Evolutionary conservation across 805 yeast species (phyloP).

Genomic region (Schwanniomyces occidentalis): DNA sequence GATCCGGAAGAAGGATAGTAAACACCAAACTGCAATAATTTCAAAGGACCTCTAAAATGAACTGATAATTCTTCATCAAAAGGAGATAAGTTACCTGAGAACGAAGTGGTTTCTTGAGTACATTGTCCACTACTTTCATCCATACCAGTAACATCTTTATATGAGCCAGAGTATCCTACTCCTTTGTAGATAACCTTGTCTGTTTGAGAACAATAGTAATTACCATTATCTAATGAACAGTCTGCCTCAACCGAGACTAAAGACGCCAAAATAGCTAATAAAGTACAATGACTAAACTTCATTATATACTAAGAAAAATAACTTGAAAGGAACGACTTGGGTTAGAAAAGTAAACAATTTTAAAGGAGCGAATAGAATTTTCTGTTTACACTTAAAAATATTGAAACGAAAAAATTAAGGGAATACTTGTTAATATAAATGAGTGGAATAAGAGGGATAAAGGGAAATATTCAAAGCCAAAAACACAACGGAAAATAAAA

Average conservation of each 20-base stretch:
- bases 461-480: too few relatives aligned
- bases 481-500: too few relatives aligned
- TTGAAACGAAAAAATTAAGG: too few relatives aligned
- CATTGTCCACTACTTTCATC: conserved; percentile 69
- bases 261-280: conserved; percentile 21
- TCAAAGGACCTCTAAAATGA: conserved; percentile 88
- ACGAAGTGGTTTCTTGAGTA: conserved; percentile 53
- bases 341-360: conserved; percentile 5
- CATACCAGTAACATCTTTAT: conserved; percentile 79
- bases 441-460: too few relatives aligned
- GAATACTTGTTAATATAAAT: too few relatives aligned
- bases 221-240: conserved; percentile 61
- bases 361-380: conserved; percentile 10
- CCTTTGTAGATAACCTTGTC: conserved; percentile 64
- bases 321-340: conserved; percentile 10
- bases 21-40: conserved; percentile 82
- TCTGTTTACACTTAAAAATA: too few relatives aligned
- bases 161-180: conserved; percentile 85
- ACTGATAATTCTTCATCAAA: conserved; percentile 84
- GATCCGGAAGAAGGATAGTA: conserved; percentile 63
- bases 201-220: conserved; percentile 79
- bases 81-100: conserved; percentile 76
- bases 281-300: conserved; percentile 24
- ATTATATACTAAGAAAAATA: conserved; percentile 11
- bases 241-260: conserved; percentile 24